phyloP scores from a whole-genome alignment of 257 asterid genomes.

The Solanum chmielewskii region DNA sequence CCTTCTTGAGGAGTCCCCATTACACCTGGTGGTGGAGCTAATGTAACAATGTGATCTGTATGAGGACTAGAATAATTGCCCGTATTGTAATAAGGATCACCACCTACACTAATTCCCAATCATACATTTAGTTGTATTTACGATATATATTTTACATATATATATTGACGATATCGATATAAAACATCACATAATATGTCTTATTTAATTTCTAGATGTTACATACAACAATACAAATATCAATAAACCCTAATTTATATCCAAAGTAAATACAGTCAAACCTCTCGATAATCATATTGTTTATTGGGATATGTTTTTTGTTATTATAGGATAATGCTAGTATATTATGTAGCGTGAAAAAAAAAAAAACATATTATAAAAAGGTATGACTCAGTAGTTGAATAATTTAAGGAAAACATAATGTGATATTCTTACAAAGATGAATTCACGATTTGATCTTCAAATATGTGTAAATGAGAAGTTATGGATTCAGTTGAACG shows the following conservation, averaged over 20 bases:
- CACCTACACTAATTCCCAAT: slow-evolving; percentile 8
- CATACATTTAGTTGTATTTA: background rate
- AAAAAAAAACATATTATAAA: background rate
- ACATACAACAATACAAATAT: background rate
- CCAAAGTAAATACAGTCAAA: background rate
- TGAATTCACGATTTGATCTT: background rate
- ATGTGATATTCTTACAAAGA: background rate
- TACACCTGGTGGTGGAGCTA: slow-evolving; percentile 33
- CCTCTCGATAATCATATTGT: no score
- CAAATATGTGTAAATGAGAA: background rate
- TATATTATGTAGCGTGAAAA: no score
- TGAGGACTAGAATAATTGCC: slow-evolving; percentile 2
- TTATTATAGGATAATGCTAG: no score
- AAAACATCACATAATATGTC: background rate
- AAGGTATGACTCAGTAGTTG: background rate
- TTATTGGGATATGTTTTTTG: no score
- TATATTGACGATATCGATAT: background rate
- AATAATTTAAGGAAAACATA: background rate
- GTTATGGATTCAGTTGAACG: background rate
- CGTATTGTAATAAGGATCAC: slow-evolving; percentile 20
- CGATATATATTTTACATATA: background rate
- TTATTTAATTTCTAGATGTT: background rate
- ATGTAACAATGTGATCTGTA: slow-evolving; percentile 13
- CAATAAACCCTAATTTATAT: background rate
- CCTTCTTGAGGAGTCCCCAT: slow-evolving; percentile 21